These are phyloP conservation scores for Xylaria curta DNA, from an alignment of 495 filamentous ascomycete genomes.

Conservation along the genomic window DNA sequence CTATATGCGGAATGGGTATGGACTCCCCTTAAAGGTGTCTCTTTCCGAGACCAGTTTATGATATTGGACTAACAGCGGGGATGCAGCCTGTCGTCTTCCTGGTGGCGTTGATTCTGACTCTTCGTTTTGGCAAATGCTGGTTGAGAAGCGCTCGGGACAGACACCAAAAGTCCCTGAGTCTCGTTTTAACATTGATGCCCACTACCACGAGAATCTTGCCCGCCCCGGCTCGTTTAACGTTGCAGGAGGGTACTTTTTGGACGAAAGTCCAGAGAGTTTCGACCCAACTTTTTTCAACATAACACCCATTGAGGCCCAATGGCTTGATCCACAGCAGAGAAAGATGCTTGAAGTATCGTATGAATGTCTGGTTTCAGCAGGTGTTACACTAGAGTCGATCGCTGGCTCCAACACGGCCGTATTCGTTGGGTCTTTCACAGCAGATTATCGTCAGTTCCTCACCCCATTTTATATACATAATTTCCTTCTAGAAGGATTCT, in stretches of 20 bases:
- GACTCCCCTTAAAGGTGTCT: constrained; percentile 44
- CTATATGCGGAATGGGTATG: constrained; percentile 59
- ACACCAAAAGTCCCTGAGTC: constrained; percentile 27
- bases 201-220: constrained; percentile 26
- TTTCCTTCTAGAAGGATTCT: not conserved
- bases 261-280: constrained; percentile 44
- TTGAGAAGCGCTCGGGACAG: constrained; percentile 30
- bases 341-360: constrained; percentile 50
- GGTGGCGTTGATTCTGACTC: constrained; percentile 28
- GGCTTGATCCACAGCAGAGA: constrained; percentile 47
- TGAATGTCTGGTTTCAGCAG: constrained; percentile 53
- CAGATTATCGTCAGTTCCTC: constrained; percentile 52
- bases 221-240: constrained; percentile 27
- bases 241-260: constrained; percentile 47
- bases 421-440: constrained; percentile 56
- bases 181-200: constrained; percentile 31
- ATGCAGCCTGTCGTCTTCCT: constrained; percentile 29
- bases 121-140: constrained; percentile 60
- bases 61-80: constrained; percentile 52
- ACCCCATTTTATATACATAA: not conserved
- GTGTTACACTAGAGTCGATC: constrained; percentile 50
- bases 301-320: constrained; percentile 43
- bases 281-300: constrained; percentile 53
- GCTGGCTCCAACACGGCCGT: constrained; percentile 58
- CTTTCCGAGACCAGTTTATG: constrained; percentile 52